phyloP scores from a whole-genome alignment of 164 flowering plant species.

The Houttuynia cordata region DNA sequence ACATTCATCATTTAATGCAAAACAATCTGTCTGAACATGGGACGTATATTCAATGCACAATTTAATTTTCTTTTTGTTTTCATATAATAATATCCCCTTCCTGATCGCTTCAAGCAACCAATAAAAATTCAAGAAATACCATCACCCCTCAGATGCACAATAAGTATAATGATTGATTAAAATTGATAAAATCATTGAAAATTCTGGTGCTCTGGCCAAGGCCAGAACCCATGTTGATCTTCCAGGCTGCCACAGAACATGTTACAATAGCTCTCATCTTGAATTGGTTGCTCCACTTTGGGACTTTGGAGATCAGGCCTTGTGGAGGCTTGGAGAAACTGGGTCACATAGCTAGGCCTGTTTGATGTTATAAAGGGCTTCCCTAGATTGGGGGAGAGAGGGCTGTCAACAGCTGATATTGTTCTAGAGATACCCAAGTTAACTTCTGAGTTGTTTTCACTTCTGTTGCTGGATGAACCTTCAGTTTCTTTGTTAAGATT shows the following conservation, averaged over 20 bases:
- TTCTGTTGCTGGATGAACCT: slow-evolving; percentile 81
- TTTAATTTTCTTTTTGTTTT: slow-evolving; percentile 11
- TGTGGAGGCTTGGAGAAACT: slow-evolving; percentile 44
- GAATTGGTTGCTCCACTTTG: slow-evolving; percentile 29
- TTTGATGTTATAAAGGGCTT: slow-evolving; percentile 27
- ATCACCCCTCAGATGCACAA: neutral
- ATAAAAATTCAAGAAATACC: neutral
- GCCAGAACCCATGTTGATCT: slow-evolving; percentile 90
- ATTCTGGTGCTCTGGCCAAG: slow-evolving; percentile 73
- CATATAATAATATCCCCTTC: slow-evolving; percentile 1
- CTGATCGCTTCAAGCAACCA: neutral
- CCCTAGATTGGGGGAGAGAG: slow-evolving; percentile 24
- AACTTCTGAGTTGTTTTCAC: slow-evolving; percentile 81
- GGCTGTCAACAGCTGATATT: slow-evolving; percentile 57
- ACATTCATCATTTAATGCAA: slow-evolving; percentile 5
- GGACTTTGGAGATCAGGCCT: slow-evolving; percentile 26
- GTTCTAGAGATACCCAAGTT: slow-evolving; percentile 66
- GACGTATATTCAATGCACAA: slow-evolving; percentile 7
- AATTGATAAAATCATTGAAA: slow-evolving; percentile 36
- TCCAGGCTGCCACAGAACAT: slow-evolving; percentile 66
- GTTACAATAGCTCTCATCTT: slow-evolving; percentile 68
- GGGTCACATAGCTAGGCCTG: slow-evolving; percentile 32
- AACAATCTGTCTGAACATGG: slow-evolving; percentile 2
- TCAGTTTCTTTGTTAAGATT: slow-evolving; percentile 96
- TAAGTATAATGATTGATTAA: neutral